Evolutionary conservation across 2,329 filamentous ascomycete species (phyloP), one percentile per base, ranked within the genome.

Genomic region (Cytospora schulzeri): DNA sequence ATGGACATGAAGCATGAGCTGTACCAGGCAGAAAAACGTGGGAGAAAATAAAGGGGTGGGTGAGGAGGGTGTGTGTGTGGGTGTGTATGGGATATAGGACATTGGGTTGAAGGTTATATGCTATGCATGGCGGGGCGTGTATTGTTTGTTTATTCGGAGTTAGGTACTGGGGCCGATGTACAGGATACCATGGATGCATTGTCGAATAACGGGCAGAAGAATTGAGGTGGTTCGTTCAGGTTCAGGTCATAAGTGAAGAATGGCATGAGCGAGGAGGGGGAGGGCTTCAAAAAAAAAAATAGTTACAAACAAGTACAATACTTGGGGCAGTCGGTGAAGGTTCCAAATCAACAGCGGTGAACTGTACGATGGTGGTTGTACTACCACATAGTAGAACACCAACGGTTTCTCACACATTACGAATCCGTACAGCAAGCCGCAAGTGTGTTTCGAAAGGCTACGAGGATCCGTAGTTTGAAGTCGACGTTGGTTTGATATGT

Each of bases 1-100:
- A 91, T 93, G 79, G 90, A 94, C 74, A 86, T 94, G 68, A 89
- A 91, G 74, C 83, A 85, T 68, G 87, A 90, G 74, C 82, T 93
- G 59, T 91, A 90, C 73, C 86, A 88, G 63, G 91, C 91, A 19
- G 88, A 88, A 70, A 80, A 80, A 70, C 82, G 90, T 67, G 83
- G 85, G 45, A 75, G 82, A 65, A 68, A 78, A 57, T 70, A 68
- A 50, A 15, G 17, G 19, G 15, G 28, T 17, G 33, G 26, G 28
- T 22, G 19, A 31, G 38, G 33, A 14, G 28, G 19, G 38, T 38
- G 33, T 19, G 26, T 48, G n/a, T n/a, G n/a, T 38, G 28, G n/a
- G 33, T 22, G 33, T 51, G 57, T 31, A 28, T 50, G 38, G 45
- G 52, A 17, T 31, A 57, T 58, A n/a, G 56, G 54, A 31, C 29